Percentiles rank a stretch among this genome's conserved stretches.
These are phyloP conservation scores for Candida wancherniae DNA, from an alignment of 805 yeast genomes.

Conservation along the genomic window DNA sequence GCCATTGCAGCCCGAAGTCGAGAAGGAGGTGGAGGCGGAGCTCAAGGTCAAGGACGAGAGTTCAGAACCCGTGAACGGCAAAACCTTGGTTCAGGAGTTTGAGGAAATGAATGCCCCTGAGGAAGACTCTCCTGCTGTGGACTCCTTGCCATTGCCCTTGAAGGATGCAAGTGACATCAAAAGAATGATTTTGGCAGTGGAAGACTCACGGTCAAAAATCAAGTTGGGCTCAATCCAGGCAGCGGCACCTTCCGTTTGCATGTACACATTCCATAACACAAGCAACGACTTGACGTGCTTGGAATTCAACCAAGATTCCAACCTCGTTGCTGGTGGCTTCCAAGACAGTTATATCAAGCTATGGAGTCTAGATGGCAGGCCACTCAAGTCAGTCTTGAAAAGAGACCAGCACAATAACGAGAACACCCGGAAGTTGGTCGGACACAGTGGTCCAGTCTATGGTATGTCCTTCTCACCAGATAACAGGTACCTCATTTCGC, in stretches of 20 bases:
- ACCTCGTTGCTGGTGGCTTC: conserved; percentile 89
- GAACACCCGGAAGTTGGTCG: conserved; percentile 60
- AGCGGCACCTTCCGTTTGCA: conserved; percentile 88
- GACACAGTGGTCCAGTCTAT: conserved; percentile 93
- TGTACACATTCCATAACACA: conserved; percentile 97
- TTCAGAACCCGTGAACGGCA: conserved; percentile 29
- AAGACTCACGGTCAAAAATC: conserved; percentile 75
- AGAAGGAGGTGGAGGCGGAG: conserved; percentile 80
- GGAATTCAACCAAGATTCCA: conserved; percentile 82
- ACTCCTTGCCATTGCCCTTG: conserved; percentile 78
- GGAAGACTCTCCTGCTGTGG: conserved; percentile 67
- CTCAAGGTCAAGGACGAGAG: conserved; percentile 70
- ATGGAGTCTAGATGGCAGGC: conserved; percentile 92
- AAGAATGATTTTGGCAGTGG: conserved; percentile 70
- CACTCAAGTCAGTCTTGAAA: conserved; percentile 58
- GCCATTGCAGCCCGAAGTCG: conserved; percentile 82
- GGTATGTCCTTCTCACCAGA: conserved; percentile 91
- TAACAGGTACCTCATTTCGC: conserved; percentile 69
- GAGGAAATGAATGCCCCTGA: conserved; percentile 52
- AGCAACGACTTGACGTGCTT: conserved; percentile 82
- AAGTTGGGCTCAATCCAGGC: conserved; percentile 68
- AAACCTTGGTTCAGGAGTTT: conserved; percentile 61
- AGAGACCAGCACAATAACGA: conserved; percentile 47
- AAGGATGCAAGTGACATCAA: conserved; percentile 77
- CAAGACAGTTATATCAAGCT: conserved; percentile 86